phyloP scores from a whole-genome alignment of 2,329 filamentous ascomycete genomes.

The Pseudofabraea citricarpa region DNA sequence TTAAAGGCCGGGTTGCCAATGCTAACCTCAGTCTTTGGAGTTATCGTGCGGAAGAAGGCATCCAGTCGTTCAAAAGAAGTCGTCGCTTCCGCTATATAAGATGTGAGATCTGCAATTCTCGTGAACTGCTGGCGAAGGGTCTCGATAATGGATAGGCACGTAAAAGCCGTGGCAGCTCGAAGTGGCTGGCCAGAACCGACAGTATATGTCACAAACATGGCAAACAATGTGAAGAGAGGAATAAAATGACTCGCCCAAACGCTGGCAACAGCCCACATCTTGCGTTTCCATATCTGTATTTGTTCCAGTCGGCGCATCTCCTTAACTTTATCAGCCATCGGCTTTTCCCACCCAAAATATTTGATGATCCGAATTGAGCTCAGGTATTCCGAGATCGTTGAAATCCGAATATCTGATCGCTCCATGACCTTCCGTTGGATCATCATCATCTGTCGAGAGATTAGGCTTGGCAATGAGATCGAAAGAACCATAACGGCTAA shows the following conservation, averaged over 20 bases:
- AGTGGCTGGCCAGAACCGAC: background rate
- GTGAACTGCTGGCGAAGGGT: background rate
- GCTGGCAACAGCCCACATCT: background rate
- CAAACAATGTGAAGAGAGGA: background rate
- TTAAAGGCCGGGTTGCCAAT: background rate
- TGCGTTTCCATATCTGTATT: conserved; percentile 45
- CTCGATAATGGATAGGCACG: conserved; percentile 1
- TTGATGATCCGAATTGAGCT: conserved; percentile 54
- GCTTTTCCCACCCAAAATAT: conserved; percentile 56
- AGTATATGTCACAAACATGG: background rate
- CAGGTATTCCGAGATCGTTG: conserved; percentile 53
- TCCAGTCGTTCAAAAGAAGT: background rate
- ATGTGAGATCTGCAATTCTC: background rate
- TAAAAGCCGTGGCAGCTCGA: background rate
- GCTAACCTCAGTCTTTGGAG: background rate
- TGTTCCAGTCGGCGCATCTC: conserved; percentile 46
- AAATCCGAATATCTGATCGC: conserved; percentile 52
- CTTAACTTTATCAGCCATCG: conserved; percentile 46
- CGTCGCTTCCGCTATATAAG: background rate
- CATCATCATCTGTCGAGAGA: conserved; percentile 44
- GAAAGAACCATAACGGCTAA: conserved; percentile 41
- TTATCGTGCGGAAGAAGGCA: background rate
- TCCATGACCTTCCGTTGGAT: conserved; percentile 48
- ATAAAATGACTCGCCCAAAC: background rate
- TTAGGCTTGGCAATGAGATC: conserved; percentile 44